Conservation (phyloP, 768 basidiomycete species). For the Tricholoma terreum region DNA sequence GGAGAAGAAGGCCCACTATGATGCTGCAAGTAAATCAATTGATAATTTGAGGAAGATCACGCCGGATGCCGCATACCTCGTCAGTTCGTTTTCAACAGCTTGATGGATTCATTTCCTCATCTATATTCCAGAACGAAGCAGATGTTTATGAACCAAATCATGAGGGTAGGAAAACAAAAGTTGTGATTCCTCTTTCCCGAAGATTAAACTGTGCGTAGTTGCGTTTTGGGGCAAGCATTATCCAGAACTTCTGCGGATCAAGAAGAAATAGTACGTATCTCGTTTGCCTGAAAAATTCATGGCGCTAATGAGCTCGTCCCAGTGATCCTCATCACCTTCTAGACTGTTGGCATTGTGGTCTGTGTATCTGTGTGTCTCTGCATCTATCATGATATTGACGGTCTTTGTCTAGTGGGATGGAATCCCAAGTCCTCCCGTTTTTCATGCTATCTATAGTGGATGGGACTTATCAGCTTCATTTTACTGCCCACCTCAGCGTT, state of each 20-base stretch:
- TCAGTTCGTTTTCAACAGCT: slow-evolving; percentile 18
- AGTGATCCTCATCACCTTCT: slow-evolving; percentile 47
- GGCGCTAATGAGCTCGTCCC: slow-evolving; percentile 1
- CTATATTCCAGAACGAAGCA: slow-evolving; percentile 39
- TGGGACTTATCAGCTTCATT: too few relatives aligned
- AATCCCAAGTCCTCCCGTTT: slow-evolving; percentile 28
- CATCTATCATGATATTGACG: background rate
- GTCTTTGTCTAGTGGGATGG: slow-evolving; percentile 32
- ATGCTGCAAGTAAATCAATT: slow-evolving; percentile 33
- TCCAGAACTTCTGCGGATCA: slow-evolving; percentile 36
- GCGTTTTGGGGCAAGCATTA: slow-evolving; percentile 48
- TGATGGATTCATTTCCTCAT: background rate
- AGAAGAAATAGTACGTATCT: slow-evolving; percentile 43
- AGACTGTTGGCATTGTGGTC: slow-evolving; percentile 52
- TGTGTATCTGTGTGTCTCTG: slow-evolving; percentile 11
- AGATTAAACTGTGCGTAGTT: slow-evolving; percentile 13
- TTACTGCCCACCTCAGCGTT: too few relatives aligned
- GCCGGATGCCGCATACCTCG: slow-evolving; percentile 44
- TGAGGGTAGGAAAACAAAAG: slow-evolving; percentile 27
- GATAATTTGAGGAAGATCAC: slow-evolving; percentile 40
- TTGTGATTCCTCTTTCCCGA: background rate
- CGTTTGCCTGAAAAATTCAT: background rate
- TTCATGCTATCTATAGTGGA: slow-evolving; percentile 30
- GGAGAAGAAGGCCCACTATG: slow-evolving; percentile 34
- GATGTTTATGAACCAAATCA: slow-evolving; percentile 47